phyloP scores from a whole-genome alignment of 805 yeast species.

The Wickerhamomyces mucosus region DNA sequence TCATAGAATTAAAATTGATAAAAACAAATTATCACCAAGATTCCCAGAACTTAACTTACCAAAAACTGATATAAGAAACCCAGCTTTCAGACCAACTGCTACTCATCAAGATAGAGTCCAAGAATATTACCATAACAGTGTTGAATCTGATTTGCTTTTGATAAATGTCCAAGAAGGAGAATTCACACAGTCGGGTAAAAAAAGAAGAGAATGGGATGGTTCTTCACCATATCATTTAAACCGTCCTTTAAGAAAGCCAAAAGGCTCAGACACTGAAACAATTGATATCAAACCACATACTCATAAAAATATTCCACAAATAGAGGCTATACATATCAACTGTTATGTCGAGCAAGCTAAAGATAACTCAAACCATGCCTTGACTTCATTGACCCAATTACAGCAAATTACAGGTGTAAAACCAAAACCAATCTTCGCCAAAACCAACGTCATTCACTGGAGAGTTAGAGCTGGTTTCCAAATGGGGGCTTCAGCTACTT shows the following conservation, averaged over 20 bases:
- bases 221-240: slow-evolving; percentile 82
- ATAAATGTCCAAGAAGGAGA: slow-evolving; percentile 67
- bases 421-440: slow-evolving; percentile 64
- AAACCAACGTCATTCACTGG: slow-evolving; percentile 78
- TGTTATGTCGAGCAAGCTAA: slow-evolving; percentile 69
- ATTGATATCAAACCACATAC: slow-evolving; percentile 63
- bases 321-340: slow-evolving; percentile 61
- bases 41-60: slow-evolving; percentile 59
- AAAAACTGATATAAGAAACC: slow-evolving; percentile 69
- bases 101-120: slow-evolving; percentile 73
- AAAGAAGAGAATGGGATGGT: slow-evolving; percentile 78
- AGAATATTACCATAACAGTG: slow-evolving; percentile 67
- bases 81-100: slow-evolving; percentile 64
- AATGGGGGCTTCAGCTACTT: slow-evolving; percentile 80
- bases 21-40: slow-evolving; percentile 64
- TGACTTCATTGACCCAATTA: slow-evolving; percentile 68
- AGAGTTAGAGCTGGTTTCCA: slow-evolving; percentile 77
- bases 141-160: slow-evolving; percentile 70
- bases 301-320: slow-evolving; percentile 61
- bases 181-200: slow-evolving; percentile 46
- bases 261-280: slow-evolving; percentile 64
- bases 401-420: slow-evolving; percentile 93
- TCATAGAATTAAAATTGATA: slow-evolving; percentile 71
- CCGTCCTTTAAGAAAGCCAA: slow-evolving; percentile 69
- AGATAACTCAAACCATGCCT: slow-evolving; percentile 60